Evolutionary conservation across 2,329 filamentous ascomycete genomes (phyloP).

Genomic region (Paraphaeosphaeria minitans): DNA sequence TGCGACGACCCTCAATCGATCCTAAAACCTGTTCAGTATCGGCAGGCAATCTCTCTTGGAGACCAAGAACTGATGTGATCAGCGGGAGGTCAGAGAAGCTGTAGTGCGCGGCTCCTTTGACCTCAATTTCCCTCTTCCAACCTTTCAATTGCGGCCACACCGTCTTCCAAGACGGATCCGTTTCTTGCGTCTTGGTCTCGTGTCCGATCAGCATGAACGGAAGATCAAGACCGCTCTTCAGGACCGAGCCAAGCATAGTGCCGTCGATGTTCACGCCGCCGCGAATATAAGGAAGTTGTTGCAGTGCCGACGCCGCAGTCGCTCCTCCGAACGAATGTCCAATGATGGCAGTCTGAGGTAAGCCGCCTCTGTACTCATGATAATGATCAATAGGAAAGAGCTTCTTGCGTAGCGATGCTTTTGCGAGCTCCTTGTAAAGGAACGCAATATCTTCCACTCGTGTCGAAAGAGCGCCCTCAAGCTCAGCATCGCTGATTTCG

Average conservation of each 20-base stretch:
- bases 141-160: constrained; percentile 28
- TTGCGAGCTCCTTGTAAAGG: constrained; percentile 24
- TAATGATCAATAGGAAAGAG: constrained; percentile 15
- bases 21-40: constrained; percentile 29
- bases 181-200: constrained; percentile 35
- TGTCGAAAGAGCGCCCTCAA: constrained; percentile 26
- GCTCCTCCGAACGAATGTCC: constrained; percentile 48
- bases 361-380: neutral
- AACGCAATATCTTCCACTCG: constrained; percentile 32
- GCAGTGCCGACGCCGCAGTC: constrained; percentile 27
- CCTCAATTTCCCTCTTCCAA: constrained; percentile 36
- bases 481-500: constrained; percentile 28
- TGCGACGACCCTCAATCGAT: constrained; percentile 25
- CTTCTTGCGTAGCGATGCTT: constrained; percentile 14
- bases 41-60: constrained; percentile 23
- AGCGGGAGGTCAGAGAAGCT: constrained; percentile 35
- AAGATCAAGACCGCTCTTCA: constrained; percentile 18
- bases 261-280: constrained; percentile 47
- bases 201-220: constrained; percentile 36
- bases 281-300: constrained; percentile 21
- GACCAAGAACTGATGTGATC: constrained; percentile 19
- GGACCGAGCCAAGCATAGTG: constrained; percentile 30
- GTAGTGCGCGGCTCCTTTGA: constrained; percentile 32
- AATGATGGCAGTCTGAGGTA: constrained; percentile 25
- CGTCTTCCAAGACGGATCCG: constrained; percentile 33